Conservation (phyloP, 2,329 filamentous ascomycete genomes). For the Scedosporium aurantiacum region DNA sequence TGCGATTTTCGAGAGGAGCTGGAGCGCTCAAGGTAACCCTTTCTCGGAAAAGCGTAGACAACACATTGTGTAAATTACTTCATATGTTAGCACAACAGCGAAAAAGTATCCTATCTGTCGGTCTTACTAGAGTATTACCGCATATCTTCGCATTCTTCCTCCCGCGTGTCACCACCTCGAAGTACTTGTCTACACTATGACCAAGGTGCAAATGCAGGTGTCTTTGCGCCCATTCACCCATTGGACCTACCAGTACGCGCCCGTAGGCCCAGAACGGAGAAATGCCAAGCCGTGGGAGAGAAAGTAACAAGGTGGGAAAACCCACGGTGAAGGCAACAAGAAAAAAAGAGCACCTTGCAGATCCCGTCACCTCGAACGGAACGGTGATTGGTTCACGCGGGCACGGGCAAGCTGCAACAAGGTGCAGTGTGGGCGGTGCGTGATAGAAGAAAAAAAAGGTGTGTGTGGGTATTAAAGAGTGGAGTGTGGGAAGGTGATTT, state of each 20-base stretch:
- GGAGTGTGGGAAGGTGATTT: not conserved
- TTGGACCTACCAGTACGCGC: not conserved
- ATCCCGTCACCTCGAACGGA: conserved; percentile 3
- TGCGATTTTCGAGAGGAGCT: not conserved
- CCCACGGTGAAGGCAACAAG: not conserved
- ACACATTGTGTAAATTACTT: too few species aligned
- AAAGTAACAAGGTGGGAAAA: not conserved
- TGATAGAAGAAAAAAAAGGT: not conserved
- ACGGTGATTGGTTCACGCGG: conserved; percentile 1
- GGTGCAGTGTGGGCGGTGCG: not conserved
- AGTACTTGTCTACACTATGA: too few species aligned
- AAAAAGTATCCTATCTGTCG: too few species aligned
- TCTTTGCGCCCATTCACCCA: not conserved
- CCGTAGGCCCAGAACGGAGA: not conserved
- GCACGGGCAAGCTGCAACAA: not conserved
- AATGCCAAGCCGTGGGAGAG: not conserved
- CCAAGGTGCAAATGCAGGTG: not conserved
- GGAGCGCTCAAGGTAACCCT: not conserved
- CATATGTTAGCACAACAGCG: too few species aligned
- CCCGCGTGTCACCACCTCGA: too few species aligned
- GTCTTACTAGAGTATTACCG: too few species aligned
- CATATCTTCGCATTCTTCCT: too few species aligned
- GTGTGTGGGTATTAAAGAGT: not conserved
- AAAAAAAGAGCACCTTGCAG: not conserved
- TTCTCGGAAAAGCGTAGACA: not conserved